Base-by-base conservation (phyloP, 2,329 filamentous ascomycete genomes). In the Hymenoscyphus infarciens region DNA sequence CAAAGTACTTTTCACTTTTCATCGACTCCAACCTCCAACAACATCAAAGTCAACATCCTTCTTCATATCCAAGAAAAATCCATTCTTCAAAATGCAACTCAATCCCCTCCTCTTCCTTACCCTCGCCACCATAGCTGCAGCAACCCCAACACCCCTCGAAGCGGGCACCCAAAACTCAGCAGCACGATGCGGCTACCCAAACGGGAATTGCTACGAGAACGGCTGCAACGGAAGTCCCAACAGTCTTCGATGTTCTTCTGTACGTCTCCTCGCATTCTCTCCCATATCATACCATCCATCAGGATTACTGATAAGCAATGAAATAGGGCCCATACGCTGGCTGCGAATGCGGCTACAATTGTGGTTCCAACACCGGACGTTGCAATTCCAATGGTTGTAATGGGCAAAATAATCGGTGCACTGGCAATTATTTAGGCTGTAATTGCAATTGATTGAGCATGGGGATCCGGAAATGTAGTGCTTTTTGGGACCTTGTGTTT, bases 201-300 rank as follows among this genome's bases (percentile, higher is more conserved):
- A 56, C 5, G 54, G 54, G 19, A 56, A 56, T 19, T 56, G 54
- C 54, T 56, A 56, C n/a, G 15, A 56, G 16, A 56, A 56, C 15
- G 54, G 54, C 16, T 56, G 54, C 15, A 19, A 56, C 1, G 54
- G 54, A n/a, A 33, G 8, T 13, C 33, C n/a, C 15, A 11, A 10
- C 5, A 56, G 13, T n/a, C 54, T 38, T 13, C 16, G 54, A 22
- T 56, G 54, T 35, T 31, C 54, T 8, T n/a, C 54, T 7, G 54
- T 56, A 56, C 1, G 29, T 56, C 53, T 3, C 31, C 15, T 33
- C 31, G 11, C 52, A 27, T 27, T 4, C 25, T 27, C 13, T n/a
- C 7, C 15, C 25, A 29, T 2, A 10, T 27, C 10, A 4, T 3
- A 33, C 16, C 8, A 7, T 8, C 19, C 19, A 35, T 1, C 15